These are phyloP conservation scores for Rhizoclosmatium sp. DNA, from an alignment of 192 early-diverging fungal species.

Conservation along the genomic window DNA sequence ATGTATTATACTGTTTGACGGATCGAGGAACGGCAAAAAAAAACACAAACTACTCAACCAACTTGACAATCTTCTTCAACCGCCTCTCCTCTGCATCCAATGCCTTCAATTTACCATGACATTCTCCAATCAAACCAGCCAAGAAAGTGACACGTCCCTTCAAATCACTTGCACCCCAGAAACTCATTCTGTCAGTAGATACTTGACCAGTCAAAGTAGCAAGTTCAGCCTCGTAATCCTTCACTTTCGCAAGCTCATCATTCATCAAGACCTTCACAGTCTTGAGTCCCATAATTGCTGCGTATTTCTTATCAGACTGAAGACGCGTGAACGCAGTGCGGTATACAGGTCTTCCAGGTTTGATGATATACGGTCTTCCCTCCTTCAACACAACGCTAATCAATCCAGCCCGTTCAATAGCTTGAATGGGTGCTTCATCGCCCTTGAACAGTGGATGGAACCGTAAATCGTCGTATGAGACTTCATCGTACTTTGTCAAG, in stretches of 20 bases:
- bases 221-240: conserved; percentile 47
- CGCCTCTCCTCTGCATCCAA: conserved; percentile 40
- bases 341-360: conserved; percentile 85
- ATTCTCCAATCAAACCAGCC: conserved; percentile 34
- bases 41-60: conserved; percentile 40
- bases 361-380: conserved; percentile 80
- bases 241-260: conserved; percentile 50
- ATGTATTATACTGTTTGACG: too few species aligned
- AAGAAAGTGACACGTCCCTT: conserved; percentile 40
- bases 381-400: conserved; percentile 81
- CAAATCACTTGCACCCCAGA: conserved; percentile 29
- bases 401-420: conserved; percentile 90
- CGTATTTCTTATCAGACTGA: conserved; percentile 70
- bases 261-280: conserved; percentile 44
- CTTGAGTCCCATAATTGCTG: conserved; percentile 78
- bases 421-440: conserved; percentile 79
- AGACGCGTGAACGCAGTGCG: conserved; percentile 82
- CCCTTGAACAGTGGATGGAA: conserved; percentile 85
- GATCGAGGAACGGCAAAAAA: background rate
- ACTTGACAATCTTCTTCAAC: conserved; percentile 48
- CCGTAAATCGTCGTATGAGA: conserved; percentile 86
- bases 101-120: conserved; percentile 38
- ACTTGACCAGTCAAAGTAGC: conserved; percentile 30
- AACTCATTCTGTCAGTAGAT: conserved; percentile 1
- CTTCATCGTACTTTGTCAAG: conserved; percentile 66